Conservation (phyloP, 805 yeast species). For the Candida quercuum region DNA sequence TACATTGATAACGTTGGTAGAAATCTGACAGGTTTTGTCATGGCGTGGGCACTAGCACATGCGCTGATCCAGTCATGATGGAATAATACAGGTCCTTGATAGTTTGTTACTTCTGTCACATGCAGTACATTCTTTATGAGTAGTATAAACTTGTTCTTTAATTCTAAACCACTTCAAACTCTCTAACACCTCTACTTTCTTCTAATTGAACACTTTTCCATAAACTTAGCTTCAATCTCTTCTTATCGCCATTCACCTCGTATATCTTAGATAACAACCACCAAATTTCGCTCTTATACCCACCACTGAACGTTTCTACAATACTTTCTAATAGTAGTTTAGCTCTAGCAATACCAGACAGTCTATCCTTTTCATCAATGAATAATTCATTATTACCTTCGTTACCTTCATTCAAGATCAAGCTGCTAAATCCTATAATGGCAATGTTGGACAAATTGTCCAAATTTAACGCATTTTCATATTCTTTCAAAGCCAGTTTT, state of each 20-base stretch:
- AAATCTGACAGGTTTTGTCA: not conserved
- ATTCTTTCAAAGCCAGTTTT: conserved; percentile 52
- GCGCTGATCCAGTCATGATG: not conserved
- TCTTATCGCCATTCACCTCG: conserved; percentile 50
- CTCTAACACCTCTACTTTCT: conserved; percentile 52
- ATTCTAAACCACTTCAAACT: conserved; percentile 4
- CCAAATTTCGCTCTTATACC: conserved; percentile 57
- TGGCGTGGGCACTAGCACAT: conserved; percentile 1
- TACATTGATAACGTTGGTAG: not conserved
- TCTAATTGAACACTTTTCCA: conserved; percentile 64
- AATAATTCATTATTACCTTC: conserved; percentile 26
- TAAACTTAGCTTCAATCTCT: conserved; percentile 41
- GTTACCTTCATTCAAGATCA: conserved; percentile 14
- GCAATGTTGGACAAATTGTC: conserved; percentile 9
- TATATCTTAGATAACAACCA: conserved; percentile 60
- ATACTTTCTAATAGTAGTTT: conserved; percentile 33
- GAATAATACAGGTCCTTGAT: too few relatives aligned
- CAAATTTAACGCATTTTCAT: conserved; percentile 40
- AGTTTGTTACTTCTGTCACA: too few relatives aligned
- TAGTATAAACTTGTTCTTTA: too few relatives aligned
- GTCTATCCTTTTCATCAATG: conserved; percentile 48
- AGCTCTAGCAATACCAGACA: conserved; percentile 47
- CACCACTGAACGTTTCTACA: conserved; percentile 34
- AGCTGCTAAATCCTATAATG: conserved; percentile 16
- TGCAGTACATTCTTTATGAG: too few relatives aligned